Percentiles rank a stretch among this genome's conserved stretches.
Evolutionary conservation across 371 early-diverging fungal genomes (phyloP).

Genomic region (Lichtheimia ornata): DNA sequence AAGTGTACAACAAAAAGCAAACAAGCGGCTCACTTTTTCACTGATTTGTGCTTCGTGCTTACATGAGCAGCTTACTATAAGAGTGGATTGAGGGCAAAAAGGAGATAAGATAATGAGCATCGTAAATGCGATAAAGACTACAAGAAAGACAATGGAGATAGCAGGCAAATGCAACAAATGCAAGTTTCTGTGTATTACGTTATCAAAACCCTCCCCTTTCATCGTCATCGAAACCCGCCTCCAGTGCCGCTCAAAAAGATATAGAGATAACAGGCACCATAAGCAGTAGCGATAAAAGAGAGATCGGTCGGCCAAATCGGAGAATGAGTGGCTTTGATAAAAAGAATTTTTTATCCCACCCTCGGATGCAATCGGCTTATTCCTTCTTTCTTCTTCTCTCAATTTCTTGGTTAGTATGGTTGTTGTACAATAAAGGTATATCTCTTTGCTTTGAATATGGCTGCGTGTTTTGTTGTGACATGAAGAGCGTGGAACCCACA

Average conservation of each 20-base stretch:
- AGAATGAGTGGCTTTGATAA: conserved; percentile 1
- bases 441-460: background rate
- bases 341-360: background rate
- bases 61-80: too few relatives aligned
- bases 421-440: background rate
- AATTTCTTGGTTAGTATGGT: too few relatives aligned
- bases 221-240: background rate
- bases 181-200: background rate
- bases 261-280: background rate
- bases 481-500: background rate
- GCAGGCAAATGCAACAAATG: background rate
- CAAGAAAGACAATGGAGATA: background rate
- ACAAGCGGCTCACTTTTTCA: too few relatives aligned
- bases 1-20: too few relatives aligned
- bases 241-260: background rate
- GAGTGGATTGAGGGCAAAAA: too few relatives aligned
- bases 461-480: background rate
- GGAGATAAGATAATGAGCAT: too few relatives aligned
- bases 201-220: background rate
- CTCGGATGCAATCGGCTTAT: conserved; percentile 1
- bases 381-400: conserved; percentile 3
- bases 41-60: too few relatives aligned
- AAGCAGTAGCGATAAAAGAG: background rate
- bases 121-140: too few relatives aligned
- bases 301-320: background rate